phyloP scores from a whole-genome alignment of 345 rosid species.

The Salix exigua region DNA sequence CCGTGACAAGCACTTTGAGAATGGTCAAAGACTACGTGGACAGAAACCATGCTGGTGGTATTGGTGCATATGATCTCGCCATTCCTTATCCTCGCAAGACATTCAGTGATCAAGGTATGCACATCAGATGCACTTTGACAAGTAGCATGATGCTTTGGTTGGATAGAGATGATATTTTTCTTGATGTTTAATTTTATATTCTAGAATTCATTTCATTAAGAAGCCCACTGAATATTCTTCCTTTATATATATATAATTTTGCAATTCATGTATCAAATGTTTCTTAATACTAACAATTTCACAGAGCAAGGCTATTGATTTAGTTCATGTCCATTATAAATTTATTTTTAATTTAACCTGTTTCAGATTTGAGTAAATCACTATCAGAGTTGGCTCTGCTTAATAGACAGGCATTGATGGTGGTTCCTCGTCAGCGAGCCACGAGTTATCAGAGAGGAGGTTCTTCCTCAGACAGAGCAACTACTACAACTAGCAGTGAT shows the following conservation, averaged over 20 bases:
- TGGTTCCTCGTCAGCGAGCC: slow-evolving; percentile 54
- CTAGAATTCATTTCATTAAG: too few species aligned
- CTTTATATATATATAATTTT: too few species aligned
- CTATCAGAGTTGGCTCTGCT: slow-evolving; percentile 62
- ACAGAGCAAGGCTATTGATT: too few species aligned
- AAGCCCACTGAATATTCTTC: too few species aligned
- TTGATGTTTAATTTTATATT: too few species aligned
- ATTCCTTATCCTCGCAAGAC: slow-evolving; percentile 84
- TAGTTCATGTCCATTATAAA: neutral
- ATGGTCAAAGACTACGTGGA: slow-evolving; percentile 70
- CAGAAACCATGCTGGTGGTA: slow-evolving; percentile 41
- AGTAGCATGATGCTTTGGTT: neutral
- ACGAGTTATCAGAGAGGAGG: slow-evolving; percentile 37
- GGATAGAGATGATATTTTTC: too few species aligned
- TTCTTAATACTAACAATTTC: too few species aligned
- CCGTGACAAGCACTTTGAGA: slow-evolving; percentile 48
- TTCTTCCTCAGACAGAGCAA: slow-evolving; percentile 25
- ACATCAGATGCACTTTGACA: neutral
- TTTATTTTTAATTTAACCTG: neutral
- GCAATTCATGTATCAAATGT: too few species aligned
- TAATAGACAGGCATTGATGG: slow-evolving; percentile 79
- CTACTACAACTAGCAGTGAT: slow-evolving; percentile 23
- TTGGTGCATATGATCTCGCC: slow-evolving; percentile 68
- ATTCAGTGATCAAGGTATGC: slow-evolving; percentile 71
- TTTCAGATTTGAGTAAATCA: slow-evolving; percentile 67